Base-by-base conservation (phyloP, 495 filamentous ascomycete species). In the Annulohypoxylon moriforme region DNA sequence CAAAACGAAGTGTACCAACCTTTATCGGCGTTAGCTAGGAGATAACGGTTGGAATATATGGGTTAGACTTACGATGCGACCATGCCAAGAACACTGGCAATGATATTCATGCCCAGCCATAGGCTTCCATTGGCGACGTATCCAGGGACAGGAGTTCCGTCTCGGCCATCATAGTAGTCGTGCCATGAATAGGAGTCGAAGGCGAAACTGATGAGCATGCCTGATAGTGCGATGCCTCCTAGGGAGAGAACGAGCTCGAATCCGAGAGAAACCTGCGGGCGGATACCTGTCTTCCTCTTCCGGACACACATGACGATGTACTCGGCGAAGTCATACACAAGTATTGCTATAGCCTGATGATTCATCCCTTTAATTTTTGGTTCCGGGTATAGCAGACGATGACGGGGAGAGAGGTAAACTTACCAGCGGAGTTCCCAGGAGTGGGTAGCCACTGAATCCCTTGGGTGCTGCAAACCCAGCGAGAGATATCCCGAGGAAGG, bases 1-100 rank as follows among this genome's bases (percentile, higher is more conserved):
- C 10, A 72, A 27, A 27, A 68, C 22, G 11, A 68, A 60, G 55
- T 72, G 64, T n/a, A 72, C 55, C 18, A 68, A 9, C 1, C 69
- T 72, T 18, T 0, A 24, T 8, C 22, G 0, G 44, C 1, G 13
- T 67, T 53, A 67, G 68, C 20, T 22, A 3, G 20, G 20, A 8
- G 7, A 44, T 11, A 10, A 13, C 6, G 2, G 31, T 11, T 4
- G 31, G 10, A 2, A 14, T 14, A 20, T 0, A 20, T 9, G 7
- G 0, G 7, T 33, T 8, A 11, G 1, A 60, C 69, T 60, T 27
- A 72, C 69, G 69, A 64, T 20, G 64, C 2, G 4, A 60, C 3
- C 11, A 25, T 3, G 13, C 33, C 52, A 4, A 68, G 36, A n/a
- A 46, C 7, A 18, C 25, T 44, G 0, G 59, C 64, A 16, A 53